These are phyloP conservation scores for Capsella rubella DNA, from an alignment of 441 rosid species.

Conservation along the genomic window DNA sequence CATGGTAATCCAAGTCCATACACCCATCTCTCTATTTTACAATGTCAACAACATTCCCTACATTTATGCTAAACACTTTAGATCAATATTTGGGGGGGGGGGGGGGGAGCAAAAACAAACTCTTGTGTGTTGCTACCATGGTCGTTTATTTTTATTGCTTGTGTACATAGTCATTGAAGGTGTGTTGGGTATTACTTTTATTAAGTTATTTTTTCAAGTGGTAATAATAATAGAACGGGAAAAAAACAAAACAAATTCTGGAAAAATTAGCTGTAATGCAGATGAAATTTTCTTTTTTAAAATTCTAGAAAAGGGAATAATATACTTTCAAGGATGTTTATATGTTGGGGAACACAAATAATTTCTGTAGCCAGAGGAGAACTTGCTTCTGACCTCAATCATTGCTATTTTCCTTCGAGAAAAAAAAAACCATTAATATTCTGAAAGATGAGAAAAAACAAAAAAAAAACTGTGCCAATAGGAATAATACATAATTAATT, in stretches of 20 bases:
- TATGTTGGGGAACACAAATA: constrained; percentile 45
- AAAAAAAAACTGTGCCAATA: constrained; percentile 27
- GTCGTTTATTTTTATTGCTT: constrained; percentile 20
- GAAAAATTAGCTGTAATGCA: constrained; percentile 36
- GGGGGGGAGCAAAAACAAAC: neutral
- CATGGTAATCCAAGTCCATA: constrained; percentile 37
- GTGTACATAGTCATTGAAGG: constrained; percentile 31
- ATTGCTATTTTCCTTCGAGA: constrained; percentile 30
- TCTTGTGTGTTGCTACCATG: constrained; percentile 19
- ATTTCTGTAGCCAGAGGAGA: constrained; percentile 41
- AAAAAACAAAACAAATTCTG: neutral
- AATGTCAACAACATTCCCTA: constrained; percentile 26
- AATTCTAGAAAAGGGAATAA: constrained; percentile 6
- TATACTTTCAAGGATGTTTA: constrained; percentile 37
- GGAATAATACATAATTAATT: constrained; percentile 24
- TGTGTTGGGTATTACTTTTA: constrained; percentile 23
- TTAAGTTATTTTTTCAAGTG: constrained; percentile 17
- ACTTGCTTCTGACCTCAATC: constrained; percentile 45
- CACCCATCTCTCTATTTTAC: constrained; percentile 35
- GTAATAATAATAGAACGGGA: constrained; percentile 30
- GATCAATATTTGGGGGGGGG: constrained; percentile 23
- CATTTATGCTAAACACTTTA: constrained; percentile 24
- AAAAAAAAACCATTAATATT: constrained; percentile 39
- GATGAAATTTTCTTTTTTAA: neutral
- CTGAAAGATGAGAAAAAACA: constrained; percentile 2